Evolutionary conservation across 768 basidiomycete species (phyloP).

Genomic region (Hydnomerulius pinastri): DNA sequence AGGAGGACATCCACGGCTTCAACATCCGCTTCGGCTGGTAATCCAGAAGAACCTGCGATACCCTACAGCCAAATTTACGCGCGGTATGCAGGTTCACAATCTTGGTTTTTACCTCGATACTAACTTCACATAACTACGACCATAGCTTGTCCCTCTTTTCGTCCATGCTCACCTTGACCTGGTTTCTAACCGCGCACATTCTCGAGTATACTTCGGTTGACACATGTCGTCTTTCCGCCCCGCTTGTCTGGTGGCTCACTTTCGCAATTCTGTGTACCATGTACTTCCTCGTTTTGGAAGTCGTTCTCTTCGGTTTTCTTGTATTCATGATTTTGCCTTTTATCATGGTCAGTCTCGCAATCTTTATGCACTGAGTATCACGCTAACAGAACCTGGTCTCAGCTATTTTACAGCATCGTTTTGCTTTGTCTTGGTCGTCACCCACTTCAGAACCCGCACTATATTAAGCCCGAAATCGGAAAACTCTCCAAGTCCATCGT

Average conservation of each 20-base stretch:
- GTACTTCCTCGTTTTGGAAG: constrained; percentile 74
- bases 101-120: background rate
- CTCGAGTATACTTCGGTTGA: constrained; percentile 75
- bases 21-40: constrained; percentile 11
- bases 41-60: constrained; percentile 26
- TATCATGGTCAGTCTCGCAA: constrained; percentile 58
- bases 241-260: constrained; percentile 85
- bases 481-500: constrained; percentile 73
- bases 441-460: constrained; percentile 70
- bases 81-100: constrained; percentile 20
- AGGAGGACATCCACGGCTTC: constrained; percentile 15
- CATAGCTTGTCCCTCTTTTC: constrained; percentile 61
- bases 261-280: constrained; percentile 80
- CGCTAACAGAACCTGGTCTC: constrained; percentile 7
- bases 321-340: constrained; percentile 81
- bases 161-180: constrained; percentile 72
- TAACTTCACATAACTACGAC: constrained; percentile 14
- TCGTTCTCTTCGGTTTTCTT: constrained; percentile 71
- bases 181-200: constrained; percentile 83
- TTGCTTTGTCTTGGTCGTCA: constrained; percentile 79
- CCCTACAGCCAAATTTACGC: constrained; percentile 29
- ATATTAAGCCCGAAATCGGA: constrained; percentile 77
- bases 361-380: background rate
- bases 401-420: constrained; percentile 80
- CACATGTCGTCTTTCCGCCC: constrained; percentile 71